phyloP scores from a whole-genome alignment of 129 eudicot species.

The Kitagawia praeruptora region DNA sequence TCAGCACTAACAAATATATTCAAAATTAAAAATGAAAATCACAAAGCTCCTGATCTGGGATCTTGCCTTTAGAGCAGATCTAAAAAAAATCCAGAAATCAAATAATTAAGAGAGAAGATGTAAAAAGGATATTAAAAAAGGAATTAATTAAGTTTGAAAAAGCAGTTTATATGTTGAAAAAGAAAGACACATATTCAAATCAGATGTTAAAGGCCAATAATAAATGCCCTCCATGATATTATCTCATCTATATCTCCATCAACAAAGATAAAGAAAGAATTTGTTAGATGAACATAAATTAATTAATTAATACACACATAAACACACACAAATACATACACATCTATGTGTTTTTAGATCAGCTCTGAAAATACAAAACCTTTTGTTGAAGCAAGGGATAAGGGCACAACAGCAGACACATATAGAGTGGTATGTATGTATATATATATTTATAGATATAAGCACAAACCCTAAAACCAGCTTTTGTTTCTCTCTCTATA shows the following conservation, averaged over 20 bases:
- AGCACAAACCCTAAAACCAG: constrained; percentile 48
- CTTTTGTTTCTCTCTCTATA: constrained; percentile 19
- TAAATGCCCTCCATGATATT: not conserved
- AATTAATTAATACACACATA: not conserved
- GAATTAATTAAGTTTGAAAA: constrained; percentile 9
- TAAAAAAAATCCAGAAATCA: constrained; percentile 1
- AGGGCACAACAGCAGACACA: not conserved
- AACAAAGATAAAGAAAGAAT: not conserved
- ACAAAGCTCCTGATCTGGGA: not conserved
- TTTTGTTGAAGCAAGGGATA: not conserved
- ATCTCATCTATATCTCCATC: not conserved
- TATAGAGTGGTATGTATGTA: too few relatives aligned
- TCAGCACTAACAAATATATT: not conserved
- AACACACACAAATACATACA: not conserved
- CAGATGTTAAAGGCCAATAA: not conserved
- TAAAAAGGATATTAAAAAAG: not conserved
- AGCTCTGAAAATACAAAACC: not conserved
- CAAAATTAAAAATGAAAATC: not conserved
- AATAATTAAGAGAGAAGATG: not conserved
- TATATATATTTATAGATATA: not conserved
- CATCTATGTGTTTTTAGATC: not conserved
- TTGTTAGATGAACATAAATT: not conserved
- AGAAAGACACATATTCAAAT: not conserved
- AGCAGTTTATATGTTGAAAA: not conserved
- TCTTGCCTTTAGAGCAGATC: not conserved